A percentile compares a stretch with the other conserved stretches of the same genome.
phyloP scores from a whole-genome alignment of 2,329 filamentous ascomycete species.

The Sporothrix pallida region DNA sequence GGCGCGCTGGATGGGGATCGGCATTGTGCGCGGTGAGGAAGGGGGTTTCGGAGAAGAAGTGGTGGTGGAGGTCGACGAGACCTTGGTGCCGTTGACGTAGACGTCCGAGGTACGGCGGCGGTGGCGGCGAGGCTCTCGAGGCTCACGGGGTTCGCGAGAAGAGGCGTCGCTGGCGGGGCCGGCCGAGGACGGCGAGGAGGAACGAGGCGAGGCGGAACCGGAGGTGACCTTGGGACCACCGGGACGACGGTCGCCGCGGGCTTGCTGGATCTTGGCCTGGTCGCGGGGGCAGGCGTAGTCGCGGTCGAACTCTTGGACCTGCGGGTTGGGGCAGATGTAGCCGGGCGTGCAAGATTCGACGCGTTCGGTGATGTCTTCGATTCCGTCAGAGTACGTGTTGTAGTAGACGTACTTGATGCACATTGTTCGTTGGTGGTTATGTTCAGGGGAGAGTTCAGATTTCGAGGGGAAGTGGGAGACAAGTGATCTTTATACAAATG shows the following conservation, averaged over 20 bases:
- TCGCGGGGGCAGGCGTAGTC: conserved; percentile 32
- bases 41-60: conserved; percentile 33
- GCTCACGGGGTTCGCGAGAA: background rate
- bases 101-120: conserved; percentile 38
- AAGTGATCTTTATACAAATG: background rate
- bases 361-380: conserved; percentile 44
- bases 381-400: conserved; percentile 45
- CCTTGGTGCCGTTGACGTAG: conserved; percentile 40
- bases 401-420: conserved; percentile 46
- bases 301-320: conserved; percentile 36
- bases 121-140: conserved; percentile 34
- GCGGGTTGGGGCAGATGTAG: conserved; percentile 41
- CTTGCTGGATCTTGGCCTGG: conserved; percentile 30
- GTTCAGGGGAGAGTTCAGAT: background rate
- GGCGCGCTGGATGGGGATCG: conserved; percentile 41
- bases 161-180: conserved; percentile 22
- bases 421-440: conserved; percentile 40
- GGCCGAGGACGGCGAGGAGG: conserved; percentile 31
- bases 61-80: conserved; percentile 32
- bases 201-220: background rate
- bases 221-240: conserved; percentile 20
- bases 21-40: conserved; percentile 35
- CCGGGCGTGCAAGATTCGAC: conserved; percentile 43
- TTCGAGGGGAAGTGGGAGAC: background rate
- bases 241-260: conserved; percentile 16